Percentiles rank a stretch among this genome's conserved stretches.
Evolutionary conservation across 176 grass and related monocot species (phyloP).

Genomic region (Zea luxurians): DNA sequence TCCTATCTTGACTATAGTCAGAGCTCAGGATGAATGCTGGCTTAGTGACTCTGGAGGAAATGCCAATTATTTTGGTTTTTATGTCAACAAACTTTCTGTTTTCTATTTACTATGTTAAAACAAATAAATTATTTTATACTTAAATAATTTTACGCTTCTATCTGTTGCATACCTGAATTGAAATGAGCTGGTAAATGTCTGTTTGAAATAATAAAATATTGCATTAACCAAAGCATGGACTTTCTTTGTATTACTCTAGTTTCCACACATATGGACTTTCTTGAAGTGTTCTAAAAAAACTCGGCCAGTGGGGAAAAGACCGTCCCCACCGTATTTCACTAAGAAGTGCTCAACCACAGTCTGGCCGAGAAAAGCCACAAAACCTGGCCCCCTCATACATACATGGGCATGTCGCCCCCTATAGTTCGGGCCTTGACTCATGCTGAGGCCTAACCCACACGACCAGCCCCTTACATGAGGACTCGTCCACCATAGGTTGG

Average conservation of each 20-base stretch:
- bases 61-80: background rate
- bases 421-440: too few species aligned
- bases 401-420: too few species aligned
- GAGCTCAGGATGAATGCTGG: background rate
- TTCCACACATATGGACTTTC: background rate
- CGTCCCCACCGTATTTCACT: too few species aligned
- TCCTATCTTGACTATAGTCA: background rate
- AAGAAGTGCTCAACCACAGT: too few species aligned
- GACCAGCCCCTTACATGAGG: too few species aligned
- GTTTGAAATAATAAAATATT: background rate
- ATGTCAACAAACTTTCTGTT: background rate
- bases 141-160: background rate
- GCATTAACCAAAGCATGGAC: background rate
- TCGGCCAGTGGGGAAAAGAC: too few species aligned
- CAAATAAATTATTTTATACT: background rate
- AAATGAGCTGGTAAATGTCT: background rate
- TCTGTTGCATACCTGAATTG: background rate
- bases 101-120: background rate
- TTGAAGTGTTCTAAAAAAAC: too few species aligned
- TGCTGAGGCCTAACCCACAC: too few species aligned
- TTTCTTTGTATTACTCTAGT: background rate
- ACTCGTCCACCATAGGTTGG: too few species aligned
- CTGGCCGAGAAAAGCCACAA: too few species aligned
- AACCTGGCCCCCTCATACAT: too few species aligned
- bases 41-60: slow-evolving; percentile 1